phyloP scores from a whole-genome alignment of 1,284 basidiomycete species.

The Ceratobasidium sp. region DNA sequence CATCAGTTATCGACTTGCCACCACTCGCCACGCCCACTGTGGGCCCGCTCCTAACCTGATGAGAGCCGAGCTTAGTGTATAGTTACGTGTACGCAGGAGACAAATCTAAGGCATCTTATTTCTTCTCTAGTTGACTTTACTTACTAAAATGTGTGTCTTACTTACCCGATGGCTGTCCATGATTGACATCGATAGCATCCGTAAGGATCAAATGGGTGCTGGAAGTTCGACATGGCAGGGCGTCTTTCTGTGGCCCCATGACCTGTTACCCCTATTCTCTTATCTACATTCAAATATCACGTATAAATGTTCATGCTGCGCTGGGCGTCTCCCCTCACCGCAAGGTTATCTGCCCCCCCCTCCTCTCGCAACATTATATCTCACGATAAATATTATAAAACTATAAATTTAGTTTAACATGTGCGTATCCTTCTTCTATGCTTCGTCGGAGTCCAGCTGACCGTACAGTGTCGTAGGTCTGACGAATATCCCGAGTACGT shows the following conservation, averaged over 20 bases:
- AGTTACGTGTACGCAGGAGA: too few species aligned
- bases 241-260: background rate
- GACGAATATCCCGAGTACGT: constrained; percentile 15
- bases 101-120: too few species aligned
- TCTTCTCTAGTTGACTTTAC: too few species aligned
- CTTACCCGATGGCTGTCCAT: background rate
- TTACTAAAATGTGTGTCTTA: background rate
- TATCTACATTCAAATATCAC: background rate
- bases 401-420: background rate
- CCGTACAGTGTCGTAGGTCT: constrained; percentile 5
- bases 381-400: background rate
- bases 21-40: too few species aligned
- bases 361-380: background rate
- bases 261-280: background rate
- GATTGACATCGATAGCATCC: background rate
- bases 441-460: background rate
- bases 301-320: background rate
- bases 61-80: too few species aligned
- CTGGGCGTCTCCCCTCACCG: background rate
- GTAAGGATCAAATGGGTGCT: background rate
- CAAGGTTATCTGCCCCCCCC: too few species aligned
- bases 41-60: too few species aligned
- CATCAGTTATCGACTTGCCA: background rate
- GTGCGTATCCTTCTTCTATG: background rate
- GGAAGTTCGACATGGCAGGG: background rate